Evolutionary conservation across 2,329 filamentous ascomycete species (phyloP).

Genomic region (Colletotrichum sp.): DNA sequence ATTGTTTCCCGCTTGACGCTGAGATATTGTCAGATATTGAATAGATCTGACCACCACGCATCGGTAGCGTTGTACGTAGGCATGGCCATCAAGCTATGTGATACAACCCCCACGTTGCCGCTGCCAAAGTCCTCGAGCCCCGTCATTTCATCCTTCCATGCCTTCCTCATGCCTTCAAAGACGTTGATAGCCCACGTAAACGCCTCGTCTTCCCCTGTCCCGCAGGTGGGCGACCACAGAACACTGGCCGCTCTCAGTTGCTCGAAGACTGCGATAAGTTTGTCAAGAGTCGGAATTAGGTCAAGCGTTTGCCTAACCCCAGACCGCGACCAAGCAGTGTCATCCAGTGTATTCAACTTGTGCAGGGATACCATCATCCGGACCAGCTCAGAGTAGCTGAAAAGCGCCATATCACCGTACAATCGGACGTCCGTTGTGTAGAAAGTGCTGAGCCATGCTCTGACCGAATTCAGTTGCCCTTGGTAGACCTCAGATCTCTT

Average conservation of each 20-base stretch:
- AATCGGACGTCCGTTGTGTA: not conserved
- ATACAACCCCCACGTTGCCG: accelerated
- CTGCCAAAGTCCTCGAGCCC: not conserved
- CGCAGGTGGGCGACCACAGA: not conserved
- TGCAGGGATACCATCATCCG: not conserved
- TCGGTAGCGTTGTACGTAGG: not conserved
- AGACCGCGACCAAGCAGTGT: not conserved
- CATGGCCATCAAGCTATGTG: not conserved
- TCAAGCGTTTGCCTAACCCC: not conserved
- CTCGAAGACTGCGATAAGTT: not conserved
- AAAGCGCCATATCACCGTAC: accelerated
- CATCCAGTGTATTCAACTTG: not conserved
- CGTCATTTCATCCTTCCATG: not conserved
- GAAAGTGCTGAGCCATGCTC: not conserved
- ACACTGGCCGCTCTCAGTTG: not conserved
- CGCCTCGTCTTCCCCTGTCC: not conserved
- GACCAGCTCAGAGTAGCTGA: not conserved
- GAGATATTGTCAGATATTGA: not conserved
- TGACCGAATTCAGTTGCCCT: not conserved
- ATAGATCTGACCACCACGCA: not conserved
- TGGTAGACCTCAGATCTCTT: not conserved
- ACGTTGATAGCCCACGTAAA: not conserved
- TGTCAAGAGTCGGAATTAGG: not conserved
- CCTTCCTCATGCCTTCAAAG: not conserved
- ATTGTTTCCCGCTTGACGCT: not conserved